Base-by-base conservation (phyloP, 495 filamentous ascomycete genomes). In the Neurospora terricola region DNA sequence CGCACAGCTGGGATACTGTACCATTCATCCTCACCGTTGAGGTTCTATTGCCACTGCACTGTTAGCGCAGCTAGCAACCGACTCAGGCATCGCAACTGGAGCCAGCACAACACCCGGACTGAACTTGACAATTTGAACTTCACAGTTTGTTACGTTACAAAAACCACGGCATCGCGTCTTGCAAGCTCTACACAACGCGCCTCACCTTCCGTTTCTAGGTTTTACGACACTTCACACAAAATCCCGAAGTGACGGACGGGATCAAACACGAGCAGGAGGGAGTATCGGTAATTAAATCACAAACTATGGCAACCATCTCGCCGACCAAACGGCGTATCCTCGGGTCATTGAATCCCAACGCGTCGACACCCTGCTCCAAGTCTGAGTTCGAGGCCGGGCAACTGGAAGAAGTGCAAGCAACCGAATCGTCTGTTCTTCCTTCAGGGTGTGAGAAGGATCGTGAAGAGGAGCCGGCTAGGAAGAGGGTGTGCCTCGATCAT, bases 291-390 rank as follows among this genome's bases (percentile, higher is more conserved):
- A 30, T 59, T 59, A 30, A 43, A 39, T 54, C 10, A 54, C 45
- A 2, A 23, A 69, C 39, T 42, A 83, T 86, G 82, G 77, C 82
- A 71, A 76, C 74, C 45, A 69, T 74, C 14, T 78, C 80, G 54
- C 83, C 83, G 2, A 74, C 71, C 71, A 83, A 84, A 71, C 80
- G 85, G 79, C 85, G 84, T 82, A 85, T 80, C 70, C 83, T 87
- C 16, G 82, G 76, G 36, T 75, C 79, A 1, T 74, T 84, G 16
- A 80, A 86, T 74, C 80, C 78, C 45, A 87, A 87, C 78, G 77
- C 82, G 70, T 75, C 77, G 27, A 30, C 27, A 38, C 78, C 80
- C 2, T 71, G 18, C 8, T 30, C 30, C 18, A 71, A 62, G 69
- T 11, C 23, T 38, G 27, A 72, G 45, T 9, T 66, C 45, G 34